A percentile compares a stretch with the other conserved stretches of the same genome.
Conservation (phyloP, 1,284 basidiomycete genomes). For the Salmacisia buchloeana region DNA sequence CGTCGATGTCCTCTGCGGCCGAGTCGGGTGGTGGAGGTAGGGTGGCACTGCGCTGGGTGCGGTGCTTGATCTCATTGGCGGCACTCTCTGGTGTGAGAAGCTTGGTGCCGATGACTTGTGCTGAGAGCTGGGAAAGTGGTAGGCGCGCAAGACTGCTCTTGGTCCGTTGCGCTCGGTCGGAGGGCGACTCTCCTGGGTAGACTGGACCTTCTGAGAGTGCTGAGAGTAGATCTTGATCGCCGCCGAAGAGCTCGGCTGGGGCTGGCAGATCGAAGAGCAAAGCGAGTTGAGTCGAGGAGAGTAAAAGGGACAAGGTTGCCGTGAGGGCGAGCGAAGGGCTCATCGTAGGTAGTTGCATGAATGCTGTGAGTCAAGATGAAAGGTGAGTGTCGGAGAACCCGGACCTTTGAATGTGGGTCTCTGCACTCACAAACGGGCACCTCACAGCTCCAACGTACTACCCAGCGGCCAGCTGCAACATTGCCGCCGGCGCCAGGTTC, state of each 20-base stretch:
- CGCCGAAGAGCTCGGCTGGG: neutral
- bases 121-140: neutral
- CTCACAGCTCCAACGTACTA: neutral
- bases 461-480: neutral
- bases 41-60: neutral
- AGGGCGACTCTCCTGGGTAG: neutral
- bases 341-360: neutral
- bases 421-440: conserved; percentile 1
- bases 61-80: neutral
- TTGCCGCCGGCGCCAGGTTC: neutral
- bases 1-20: neutral
- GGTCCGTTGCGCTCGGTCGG: neutral
- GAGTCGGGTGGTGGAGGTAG: neutral
- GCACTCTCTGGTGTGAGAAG: neutral
- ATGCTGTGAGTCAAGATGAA: neutral
- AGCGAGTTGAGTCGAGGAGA: neutral
- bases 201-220: neutral
- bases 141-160: neutral
- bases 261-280: neutral
- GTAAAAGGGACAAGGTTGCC: neutral
- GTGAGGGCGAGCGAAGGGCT: neutral
- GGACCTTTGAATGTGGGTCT: too few species aligned
- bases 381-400: neutral
- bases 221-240: neutral
- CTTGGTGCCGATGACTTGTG: neutral